Percentiles rank a stretch among this genome's conserved stretches.
Evolutionary conservation across 2,329 filamentous ascomycete genomes (phyloP).

Genomic region (Cytospora piceae): DNA sequence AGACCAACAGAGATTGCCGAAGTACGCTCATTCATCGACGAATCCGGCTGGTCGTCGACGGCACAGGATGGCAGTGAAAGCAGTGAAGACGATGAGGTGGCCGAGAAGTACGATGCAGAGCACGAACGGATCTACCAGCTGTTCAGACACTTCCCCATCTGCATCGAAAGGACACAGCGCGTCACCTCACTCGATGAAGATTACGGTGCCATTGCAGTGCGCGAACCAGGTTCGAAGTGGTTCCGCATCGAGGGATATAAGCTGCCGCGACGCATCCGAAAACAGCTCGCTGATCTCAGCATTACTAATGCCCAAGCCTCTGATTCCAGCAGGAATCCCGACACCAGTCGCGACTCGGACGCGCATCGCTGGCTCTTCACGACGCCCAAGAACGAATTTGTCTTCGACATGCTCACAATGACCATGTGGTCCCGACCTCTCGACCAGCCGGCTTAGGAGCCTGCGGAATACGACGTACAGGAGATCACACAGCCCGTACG

Average conservation of each 20-base stretch:
- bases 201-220: conserved; percentile 10
- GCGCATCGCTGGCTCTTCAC: conserved; percentile 25
- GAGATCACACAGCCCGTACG: neutral
- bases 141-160: conserved; percentile 23
- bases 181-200: neutral
- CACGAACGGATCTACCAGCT: neutral
- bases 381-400: conserved; percentile 16
- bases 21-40: neutral
- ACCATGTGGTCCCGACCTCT: conserved; percentile 16
- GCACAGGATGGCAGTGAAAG: conserved; percentile 5
- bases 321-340: neutral
- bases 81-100: conserved; percentile 6
- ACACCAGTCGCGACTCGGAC: neutral
- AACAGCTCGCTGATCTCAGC: conserved; percentile 19
- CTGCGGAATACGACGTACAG: neutral
- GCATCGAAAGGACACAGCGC: conserved; percentile 10
- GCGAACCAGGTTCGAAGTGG: conserved; percentile 10
- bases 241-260: neutral
- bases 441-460: conserved; percentile 10
- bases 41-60: neutral
- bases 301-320: neutral
- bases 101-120: neutral
- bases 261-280: conserved; percentile 10
- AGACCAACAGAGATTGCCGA: neutral
- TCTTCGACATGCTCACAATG: conserved; percentile 10